Conservation (phyloP, 2,329 filamentous ascomycete genomes). For the Phaeosphaeria sp. region DNA sequence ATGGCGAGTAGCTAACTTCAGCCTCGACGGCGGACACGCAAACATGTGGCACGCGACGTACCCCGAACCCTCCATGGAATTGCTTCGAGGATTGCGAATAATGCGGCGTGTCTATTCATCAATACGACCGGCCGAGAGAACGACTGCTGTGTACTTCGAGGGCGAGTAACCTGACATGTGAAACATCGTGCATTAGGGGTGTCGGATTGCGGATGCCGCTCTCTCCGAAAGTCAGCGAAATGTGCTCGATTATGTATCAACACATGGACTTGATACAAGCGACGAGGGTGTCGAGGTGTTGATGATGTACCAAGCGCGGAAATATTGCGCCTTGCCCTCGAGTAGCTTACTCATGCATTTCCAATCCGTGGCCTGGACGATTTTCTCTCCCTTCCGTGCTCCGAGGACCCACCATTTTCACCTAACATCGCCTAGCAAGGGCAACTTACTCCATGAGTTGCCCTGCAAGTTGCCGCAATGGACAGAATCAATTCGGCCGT, state of each 20-base stretch:
- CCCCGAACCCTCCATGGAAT: not conserved
- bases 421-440: not conserved
- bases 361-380: too few species aligned
- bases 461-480: not conserved
- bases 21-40: not conserved
- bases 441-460: not conserved
- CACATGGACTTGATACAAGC: not conserved
- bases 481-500: not conserved
- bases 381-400: not conserved
- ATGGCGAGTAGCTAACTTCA: not conserved
- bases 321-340: not conserved
- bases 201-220: not conserved
- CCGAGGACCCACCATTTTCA: not conserved
- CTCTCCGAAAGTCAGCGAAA: not conserved
- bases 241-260: not conserved
- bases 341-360: not conserved
- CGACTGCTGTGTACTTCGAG: not conserved
- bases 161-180: not conserved
- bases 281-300: not conserved
- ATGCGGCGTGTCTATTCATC: not conserved
- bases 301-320: not conserved
- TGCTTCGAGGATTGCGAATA: not conserved
- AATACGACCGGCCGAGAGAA: not conserved
- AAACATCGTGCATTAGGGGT: not conserved
- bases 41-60: not conserved